Evolutionary conservation across 768 basidiomycete genomes (phyloP), one percentile per base, ranked within the genome.

Genomic region (Leccinum sublutescens): DNA sequence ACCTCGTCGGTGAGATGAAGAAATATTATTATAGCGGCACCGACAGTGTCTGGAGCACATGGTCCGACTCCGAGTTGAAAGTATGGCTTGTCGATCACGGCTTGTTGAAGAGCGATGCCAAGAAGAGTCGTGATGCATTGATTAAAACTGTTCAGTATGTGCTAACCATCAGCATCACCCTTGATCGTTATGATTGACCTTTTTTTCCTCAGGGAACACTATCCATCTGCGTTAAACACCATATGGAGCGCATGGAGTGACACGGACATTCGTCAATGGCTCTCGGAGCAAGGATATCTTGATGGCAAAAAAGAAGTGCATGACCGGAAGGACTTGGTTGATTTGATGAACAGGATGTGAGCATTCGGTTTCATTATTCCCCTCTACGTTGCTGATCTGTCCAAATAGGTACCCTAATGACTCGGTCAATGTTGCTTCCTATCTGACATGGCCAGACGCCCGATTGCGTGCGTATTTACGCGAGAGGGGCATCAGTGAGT

Each of bases 371-470:
- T 23, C n/a, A 1, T 11, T 19, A 2, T 3, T 19, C 29, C 2
- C 4, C 29, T 33, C 14, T 9, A 43, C 15, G 3, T 25, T 12
- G 7, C 43, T 50, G 49, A 68, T 50, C 23, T 25, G 17, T 29
- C 34, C 33, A 5, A 34, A n/a, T 63, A 91, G 84, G 69, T 86
- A 84, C 66, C 78, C 78, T 56, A 82, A 86, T 54, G 70, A 71
- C 52, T 68, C 70, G n/a, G 54, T 65, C 5, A 74, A 77, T 36
- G 79, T 81, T 1, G 79, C 86, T 2, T 76, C 84, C 2, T 97
- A 96, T 75, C 78, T 95, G 52, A 81, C 82, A 10, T 98, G 96
- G 96, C 91, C 93, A 12, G 95, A 98, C 68, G 91, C 95, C 3
- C 83, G 95, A 33, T 85, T 98, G 27, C 87, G 95, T 50, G 93